Conservation (phyloP, 1,284 basidiomycete species). For the Peniophora sp. region DNA sequence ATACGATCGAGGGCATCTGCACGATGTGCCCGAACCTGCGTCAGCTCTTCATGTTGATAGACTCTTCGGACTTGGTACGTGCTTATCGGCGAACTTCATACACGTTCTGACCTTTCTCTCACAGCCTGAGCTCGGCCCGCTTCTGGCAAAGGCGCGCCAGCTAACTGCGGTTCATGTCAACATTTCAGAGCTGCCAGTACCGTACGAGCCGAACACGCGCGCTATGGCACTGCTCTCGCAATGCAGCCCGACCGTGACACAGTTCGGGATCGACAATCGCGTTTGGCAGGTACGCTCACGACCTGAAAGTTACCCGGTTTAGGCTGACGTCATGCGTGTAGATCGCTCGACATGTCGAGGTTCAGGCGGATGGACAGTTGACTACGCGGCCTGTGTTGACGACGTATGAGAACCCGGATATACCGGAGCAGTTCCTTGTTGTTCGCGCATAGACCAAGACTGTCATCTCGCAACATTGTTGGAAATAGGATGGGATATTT, state of each 20-base stretch:
- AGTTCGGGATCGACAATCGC: conserved; percentile 29
- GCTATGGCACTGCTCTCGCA: conserved; percentile 19
- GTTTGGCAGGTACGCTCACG: conserved; percentile 38
- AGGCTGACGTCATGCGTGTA: not conserved
- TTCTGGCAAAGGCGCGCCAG: conserved; percentile 24
- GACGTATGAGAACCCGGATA: conserved; percentile 52
- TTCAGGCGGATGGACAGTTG: conserved; percentile 42
- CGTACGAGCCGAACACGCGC: conserved; percentile 13
- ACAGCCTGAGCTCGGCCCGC: conserved; percentile 29
- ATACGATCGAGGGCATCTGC: conserved; percentile 48
- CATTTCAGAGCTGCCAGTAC: conserved; percentile 24
- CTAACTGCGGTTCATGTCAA: conserved; percentile 49
- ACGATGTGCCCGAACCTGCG: conserved; percentile 41
- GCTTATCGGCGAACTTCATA: conserved; percentile 1
- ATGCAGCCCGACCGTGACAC: conserved; percentile 21
- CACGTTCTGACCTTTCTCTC: not conserved
- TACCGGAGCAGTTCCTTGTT: conserved; percentile 68
- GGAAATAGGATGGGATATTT: too few relatives aligned
- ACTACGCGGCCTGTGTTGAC: conserved; percentile 30
- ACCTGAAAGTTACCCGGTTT: not conserved
- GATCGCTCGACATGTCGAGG: not conserved
- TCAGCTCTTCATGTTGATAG: conserved; percentile 52
- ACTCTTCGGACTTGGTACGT: conserved; percentile 39
- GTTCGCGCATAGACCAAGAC: conserved; percentile 41
- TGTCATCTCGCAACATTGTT: too few relatives aligned